phyloP scores from a whole-genome alignment of 352 stramenopile species.

The Globisporangium paroecandrum region DNA sequence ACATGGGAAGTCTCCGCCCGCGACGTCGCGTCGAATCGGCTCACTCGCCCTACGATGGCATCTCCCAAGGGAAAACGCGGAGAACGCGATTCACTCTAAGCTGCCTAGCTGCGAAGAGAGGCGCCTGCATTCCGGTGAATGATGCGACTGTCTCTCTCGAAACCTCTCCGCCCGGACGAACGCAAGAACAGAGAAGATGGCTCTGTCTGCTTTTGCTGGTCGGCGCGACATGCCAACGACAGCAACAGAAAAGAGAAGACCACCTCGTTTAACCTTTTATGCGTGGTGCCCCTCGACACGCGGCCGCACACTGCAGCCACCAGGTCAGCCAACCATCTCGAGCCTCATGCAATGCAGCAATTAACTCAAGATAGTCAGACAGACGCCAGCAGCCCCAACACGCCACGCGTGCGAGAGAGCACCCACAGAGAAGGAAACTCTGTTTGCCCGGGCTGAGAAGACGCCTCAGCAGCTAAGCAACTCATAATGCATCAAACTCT shows the following conservation, averaged over 20 bases:
- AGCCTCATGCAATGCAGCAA: background rate
- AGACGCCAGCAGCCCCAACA: background rate
- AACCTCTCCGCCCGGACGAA: slow-evolving; percentile 21
- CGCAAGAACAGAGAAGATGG: slow-evolving; percentile 37
- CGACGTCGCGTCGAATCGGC: slow-evolving; percentile 7
- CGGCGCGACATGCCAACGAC: background rate
- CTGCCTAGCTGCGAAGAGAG: slow-evolving; percentile 4
- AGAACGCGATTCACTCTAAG: background rate
- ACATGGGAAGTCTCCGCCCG: background rate
- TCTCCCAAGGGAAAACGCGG: background rate
- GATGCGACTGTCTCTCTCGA: slow-evolving; percentile 1
- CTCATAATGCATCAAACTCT: slow-evolving; percentile 33
- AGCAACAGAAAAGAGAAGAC: slow-evolving; percentile 14
- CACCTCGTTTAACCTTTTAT: slow-evolving; percentile 33
- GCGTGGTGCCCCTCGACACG: slow-evolving; percentile 28
- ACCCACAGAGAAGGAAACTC: slow-evolving; percentile 88
- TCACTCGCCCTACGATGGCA: background rate
- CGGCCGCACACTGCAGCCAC: background rate
- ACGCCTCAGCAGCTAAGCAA: slow-evolving; percentile 85
- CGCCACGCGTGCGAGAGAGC: slow-evolving; percentile 9
- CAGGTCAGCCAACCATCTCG: background rate
- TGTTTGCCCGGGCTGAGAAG: slow-evolving; percentile 87
- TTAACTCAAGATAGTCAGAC: background rate
- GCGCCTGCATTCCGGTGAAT: slow-evolving; percentile 5
- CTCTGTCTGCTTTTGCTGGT: slow-evolving; percentile 22